Evolutionary conservation across 768 basidiomycete species (phyloP), one percentile per base, ranked within the genome.

Genomic region (Gloeophyllum trabeum): DNA sequence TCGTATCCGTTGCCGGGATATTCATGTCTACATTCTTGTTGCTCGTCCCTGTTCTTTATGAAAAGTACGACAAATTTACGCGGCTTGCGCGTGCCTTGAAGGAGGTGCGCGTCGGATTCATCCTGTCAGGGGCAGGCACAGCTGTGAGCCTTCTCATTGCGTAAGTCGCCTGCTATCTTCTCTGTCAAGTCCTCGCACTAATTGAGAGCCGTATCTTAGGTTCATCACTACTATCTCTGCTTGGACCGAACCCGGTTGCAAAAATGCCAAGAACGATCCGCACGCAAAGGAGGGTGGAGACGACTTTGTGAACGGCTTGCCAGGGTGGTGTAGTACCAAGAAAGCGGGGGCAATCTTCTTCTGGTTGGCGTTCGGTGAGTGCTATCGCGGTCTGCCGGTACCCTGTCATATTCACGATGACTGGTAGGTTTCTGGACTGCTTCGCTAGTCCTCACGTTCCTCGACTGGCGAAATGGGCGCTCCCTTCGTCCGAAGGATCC

Each of bases 281-380:
- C 71, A 90, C 56, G 81, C 78, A 0, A 67, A 68, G 39, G 56
- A 59, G 24, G 69, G 76, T 10, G 81, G 84, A 16, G 64, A 71
- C 23, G 73, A 69, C 44, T 97, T 83, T 58, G 71, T 71, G 48
- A 67, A 68, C 3, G 87, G 66, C 16, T 66, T 97, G 2, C 61
- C 71, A 3, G 77, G 84, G 0, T 96, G 88, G 86, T 97, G 92
- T 61, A 77, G 69, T 48, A 93, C 92, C 5, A 97, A 96, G 65
- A 91, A 89, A 52, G 92, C 92, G 2, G 87, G 75, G 0, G 77
- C 77, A 4, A 75, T 93, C 36, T 96, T 97, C 62, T 82, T 92
- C 57, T 94, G 91, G 92, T 58, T 90, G 6, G 67, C 76, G 1
- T 86, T 88, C 42, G 69, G 88, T 87, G 50, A 37, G 79, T 66